Evolutionary conservation across 371 early-diverging fungal genomes (phyloP), one percentile per base, ranked within the genome.

Genomic region (Batkoa obscura): DNA sequence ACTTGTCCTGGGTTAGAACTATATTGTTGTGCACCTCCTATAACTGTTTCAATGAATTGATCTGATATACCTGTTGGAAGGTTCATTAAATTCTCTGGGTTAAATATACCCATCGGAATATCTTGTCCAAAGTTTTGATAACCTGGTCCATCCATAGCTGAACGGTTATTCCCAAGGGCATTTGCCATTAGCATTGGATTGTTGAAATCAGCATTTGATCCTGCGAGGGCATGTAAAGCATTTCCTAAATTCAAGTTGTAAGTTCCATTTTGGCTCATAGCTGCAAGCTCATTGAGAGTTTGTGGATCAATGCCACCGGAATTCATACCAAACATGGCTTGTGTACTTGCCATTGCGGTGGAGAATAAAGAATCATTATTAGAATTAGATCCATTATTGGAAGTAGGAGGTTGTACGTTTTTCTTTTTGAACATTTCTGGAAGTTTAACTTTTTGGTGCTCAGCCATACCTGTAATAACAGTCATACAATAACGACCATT

Each of bases 401-500:
- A 39, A 10, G 53, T 53, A 12, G 35, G 34, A 17, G 39, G 35
- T 23, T 23, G 23, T 23, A 23, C 23, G 38, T 53, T 36, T 36
- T 36, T 37, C 8, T 39, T 36, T 39, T 53, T 53, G 30, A 53
- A 55, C 12, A 17, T 17, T 33, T 55, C 55, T n/a, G 55, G 55
- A 4, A 55, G 33, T 33, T 41, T 41, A 10, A 55, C 43, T 12
- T 43, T 41, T 33, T 43, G 43, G n/a, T 55, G 55, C 5, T 55
- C 55, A 43, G 43, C 9, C 36, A 55, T 43, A 13, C 55, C 55
- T 17, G 43, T 43, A 13, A 55, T 5, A 6, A 55, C 55, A 4
- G 41, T 55, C 55, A 55, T 43, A 45, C 43, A 12, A 45, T 43
- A 55, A 34, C 55, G 55, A 2, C 55, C 55, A 33, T 55, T 55